A percentile compares a stretch with the other conserved stretches of the same genome.
These are phyloP conservation scores for Psidium friedrichsthalianum DNA, from an alignment of 345 rosid genomes.

Conservation along the genomic window DNA sequence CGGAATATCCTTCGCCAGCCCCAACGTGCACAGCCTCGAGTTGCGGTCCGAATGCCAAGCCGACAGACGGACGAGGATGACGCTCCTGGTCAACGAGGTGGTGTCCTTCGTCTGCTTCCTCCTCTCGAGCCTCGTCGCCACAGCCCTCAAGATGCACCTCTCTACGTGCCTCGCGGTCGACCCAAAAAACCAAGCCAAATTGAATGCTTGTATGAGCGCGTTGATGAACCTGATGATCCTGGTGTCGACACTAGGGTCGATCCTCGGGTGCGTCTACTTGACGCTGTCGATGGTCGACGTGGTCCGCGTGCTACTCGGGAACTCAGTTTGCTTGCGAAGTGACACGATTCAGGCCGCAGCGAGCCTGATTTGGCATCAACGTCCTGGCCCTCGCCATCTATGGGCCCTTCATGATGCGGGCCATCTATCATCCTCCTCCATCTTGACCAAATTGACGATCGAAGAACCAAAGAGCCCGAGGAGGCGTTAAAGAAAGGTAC, in stretches of 20 bases:
- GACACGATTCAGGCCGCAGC: constrained; percentile 5
- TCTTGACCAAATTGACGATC: not conserved
- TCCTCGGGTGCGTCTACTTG: constrained; percentile 10
- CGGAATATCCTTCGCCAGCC: constrained; percentile 12
- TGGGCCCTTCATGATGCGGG: not conserved
- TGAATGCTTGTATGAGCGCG: not conserved
- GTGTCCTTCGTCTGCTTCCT: constrained; percentile 20
- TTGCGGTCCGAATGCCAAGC: constrained; percentile 6
- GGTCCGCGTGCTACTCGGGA: constrained; percentile 23
- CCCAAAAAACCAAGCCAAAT: fast-evolving
- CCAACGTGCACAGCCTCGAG: constrained; percentile 3
- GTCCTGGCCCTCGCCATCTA: constrained; percentile 7
- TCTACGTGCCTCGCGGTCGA: too few species aligned
- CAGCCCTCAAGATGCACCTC: not conserved
- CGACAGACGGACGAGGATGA: not conserved
- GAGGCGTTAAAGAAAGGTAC: too few species aligned
- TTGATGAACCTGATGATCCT: not conserved
- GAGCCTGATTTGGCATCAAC: constrained; percentile 10
- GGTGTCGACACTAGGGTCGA: constrained; percentile 5
- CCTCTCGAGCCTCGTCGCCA: constrained; percentile 13
- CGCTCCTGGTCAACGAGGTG: constrained; percentile 19
- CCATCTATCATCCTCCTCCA: not conserved
- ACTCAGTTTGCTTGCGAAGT: constrained; percentile 4
- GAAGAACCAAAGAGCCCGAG: too few species aligned
- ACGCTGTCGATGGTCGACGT: constrained; percentile 16